Percentiles rank a stretch among this genome's conserved stretches.
Conservation (phyloP, 2,329 filamentous ascomycete species). For the Alternaria sp. region DNA sequence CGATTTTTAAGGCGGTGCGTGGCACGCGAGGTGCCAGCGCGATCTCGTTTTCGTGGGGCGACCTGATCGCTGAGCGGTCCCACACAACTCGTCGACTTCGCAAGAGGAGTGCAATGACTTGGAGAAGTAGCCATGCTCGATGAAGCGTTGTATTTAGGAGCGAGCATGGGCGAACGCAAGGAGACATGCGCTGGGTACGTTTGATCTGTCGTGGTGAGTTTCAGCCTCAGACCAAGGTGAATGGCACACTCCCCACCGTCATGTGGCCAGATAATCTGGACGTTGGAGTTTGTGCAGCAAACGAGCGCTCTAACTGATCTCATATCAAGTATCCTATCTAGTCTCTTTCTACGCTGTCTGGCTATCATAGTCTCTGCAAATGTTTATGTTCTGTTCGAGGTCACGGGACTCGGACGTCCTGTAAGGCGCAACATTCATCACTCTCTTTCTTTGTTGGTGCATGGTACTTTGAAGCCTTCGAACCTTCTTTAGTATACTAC, state of each 20-base stretch:
- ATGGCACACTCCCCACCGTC: background rate
- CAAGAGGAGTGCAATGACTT: background rate
- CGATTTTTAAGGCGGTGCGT: background rate
- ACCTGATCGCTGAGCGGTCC: too few species aligned
- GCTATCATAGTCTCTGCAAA: background rate
- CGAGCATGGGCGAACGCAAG: background rate
- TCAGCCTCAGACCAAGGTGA: background rate
- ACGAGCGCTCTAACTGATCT: fast-evolving
- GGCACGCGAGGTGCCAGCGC: background rate
- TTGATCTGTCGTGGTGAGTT: background rate
- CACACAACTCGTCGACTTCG: background rate
- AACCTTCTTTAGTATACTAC: too few species aligned
- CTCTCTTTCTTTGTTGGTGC: too few species aligned
- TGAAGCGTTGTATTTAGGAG: background rate
- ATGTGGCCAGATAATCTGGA: background rate
- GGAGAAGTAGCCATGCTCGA: background rate
- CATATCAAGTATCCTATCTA: fast-evolving
- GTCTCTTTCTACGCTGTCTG: fast-evolving
- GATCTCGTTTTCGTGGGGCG: background rate
- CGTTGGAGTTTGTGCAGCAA: background rate
- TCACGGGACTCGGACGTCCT: too few species aligned
- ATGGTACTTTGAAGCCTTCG: too few species aligned
- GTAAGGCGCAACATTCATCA: too few species aligned
- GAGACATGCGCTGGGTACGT: background rate
- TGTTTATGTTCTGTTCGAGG: too few species aligned